Conservation (phyloP, 2,329 filamentous ascomycete genomes). For the Cladophialophora bantiana region DNA sequence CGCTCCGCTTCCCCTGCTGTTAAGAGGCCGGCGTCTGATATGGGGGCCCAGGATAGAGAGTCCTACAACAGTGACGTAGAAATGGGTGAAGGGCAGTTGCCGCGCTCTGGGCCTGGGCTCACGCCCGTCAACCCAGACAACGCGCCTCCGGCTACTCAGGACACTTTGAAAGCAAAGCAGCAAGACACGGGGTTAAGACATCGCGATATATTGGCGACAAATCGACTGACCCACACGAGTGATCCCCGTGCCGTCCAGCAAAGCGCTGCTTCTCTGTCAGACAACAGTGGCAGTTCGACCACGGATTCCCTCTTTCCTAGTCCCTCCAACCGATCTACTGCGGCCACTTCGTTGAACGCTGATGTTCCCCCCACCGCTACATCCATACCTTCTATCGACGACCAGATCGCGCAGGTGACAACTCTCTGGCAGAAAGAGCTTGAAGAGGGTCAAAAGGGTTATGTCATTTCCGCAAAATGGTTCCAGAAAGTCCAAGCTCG, state of each 20-base stretch:
- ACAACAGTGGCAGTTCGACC: conserved; percentile 46
- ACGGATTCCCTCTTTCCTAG: conserved; percentile 49
- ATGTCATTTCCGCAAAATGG: conserved; percentile 81
- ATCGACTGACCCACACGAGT: conserved; percentile 42
- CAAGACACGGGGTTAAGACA: conserved; percentile 36
- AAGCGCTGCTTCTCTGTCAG: conserved; percentile 35
- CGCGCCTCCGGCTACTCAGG: conserved; percentile 18
- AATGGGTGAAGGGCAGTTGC: conserved; percentile 38
- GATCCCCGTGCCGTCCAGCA: conserved; percentile 49
- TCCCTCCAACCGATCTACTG: conserved; percentile 49
- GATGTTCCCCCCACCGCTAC: conserved; percentile 38
- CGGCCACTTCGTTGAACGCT: conserved; percentile 42
- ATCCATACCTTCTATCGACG: conserved; percentile 61
- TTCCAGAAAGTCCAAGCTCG: conserved; percentile 74
- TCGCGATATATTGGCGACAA: conserved; percentile 29
- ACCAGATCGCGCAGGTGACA: conserved; percentile 77
- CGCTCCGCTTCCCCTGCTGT: conserved; percentile 60
- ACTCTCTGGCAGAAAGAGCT: conserved; percentile 62
- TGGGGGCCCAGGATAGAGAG: conserved; percentile 54
- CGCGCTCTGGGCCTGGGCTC: conserved; percentile 16
- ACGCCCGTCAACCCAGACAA: conserved; percentile 25
- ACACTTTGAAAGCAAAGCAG: conserved; percentile 36
- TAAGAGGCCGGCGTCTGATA: conserved; percentile 62
- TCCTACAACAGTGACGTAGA: conserved; percentile 45
- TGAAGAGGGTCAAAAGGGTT: conserved; percentile 75